These are phyloP conservation scores for Penicillium sp. DNA, from an alignment of 2,329 filamentous ascomycete species.

Conservation along the genomic window DNA sequence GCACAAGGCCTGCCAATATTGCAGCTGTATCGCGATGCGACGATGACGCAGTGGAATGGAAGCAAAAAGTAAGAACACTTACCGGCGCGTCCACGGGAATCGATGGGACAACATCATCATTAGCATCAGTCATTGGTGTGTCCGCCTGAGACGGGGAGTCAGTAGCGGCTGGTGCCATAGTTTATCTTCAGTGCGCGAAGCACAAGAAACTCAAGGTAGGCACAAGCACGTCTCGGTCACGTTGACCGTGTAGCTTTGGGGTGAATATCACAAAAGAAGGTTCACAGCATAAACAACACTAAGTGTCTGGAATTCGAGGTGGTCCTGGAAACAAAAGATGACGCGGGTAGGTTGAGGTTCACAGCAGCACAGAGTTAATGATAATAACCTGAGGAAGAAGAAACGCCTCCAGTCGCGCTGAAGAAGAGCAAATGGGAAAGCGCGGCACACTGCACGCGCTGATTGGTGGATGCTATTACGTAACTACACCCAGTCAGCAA, in stretches of 20 bases:
- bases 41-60: not conserved
- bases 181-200: constrained; percentile 26
- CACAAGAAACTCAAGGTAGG: constrained; percentile 17
- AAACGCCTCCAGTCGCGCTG: constrained; percentile 30
- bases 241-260: constrained; percentile 1
- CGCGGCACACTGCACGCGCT: constrained; percentile 33
- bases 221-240: constrained; percentile 12
- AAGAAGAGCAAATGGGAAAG: constrained; percentile 20
- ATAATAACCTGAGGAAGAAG: constrained; percentile 11
- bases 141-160: constrained; percentile 47
- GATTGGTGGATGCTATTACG: constrained; percentile 30
- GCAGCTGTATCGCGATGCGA: constrained; percentile 1
- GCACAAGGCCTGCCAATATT: not conserved
- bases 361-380: not conserved
- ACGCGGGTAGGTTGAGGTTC: not conserved
- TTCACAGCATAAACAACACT: not conserved
- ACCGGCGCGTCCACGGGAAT: constrained; percentile 45
- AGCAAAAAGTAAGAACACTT: constrained; percentile 20
- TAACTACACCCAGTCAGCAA: constrained; percentile 27
- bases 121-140: constrained; percentile 49
- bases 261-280: not conserved
- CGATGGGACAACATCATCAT: constrained; percentile 36
- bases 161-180: constrained; percentile 43
- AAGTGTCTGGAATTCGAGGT: not conserved
- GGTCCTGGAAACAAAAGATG: not conserved